Evolutionary conservation across 228 moss, liverwort and hornwort genomes (phyloP), one percentile per base, ranked within the genome.

Genomic region (Sphagnum magellanicum): DNA sequence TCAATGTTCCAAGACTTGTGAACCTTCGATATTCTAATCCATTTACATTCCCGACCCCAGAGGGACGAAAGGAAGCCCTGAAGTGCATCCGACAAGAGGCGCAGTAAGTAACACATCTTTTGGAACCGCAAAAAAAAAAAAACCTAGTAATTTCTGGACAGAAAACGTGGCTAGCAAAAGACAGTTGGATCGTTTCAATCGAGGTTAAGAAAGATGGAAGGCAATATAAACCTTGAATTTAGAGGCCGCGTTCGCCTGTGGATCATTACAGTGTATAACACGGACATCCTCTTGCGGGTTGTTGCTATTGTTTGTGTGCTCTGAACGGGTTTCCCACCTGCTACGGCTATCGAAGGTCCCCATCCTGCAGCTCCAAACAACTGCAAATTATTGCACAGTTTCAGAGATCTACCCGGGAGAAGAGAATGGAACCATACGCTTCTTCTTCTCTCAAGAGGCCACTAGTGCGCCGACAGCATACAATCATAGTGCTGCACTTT

Each of bases 211-310:
- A 12, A 69, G 50, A 50, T 47, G 66, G 66, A 2, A 58, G 53
- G 15, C 10, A 32, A 68, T 49, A 50, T 50, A 60, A 60, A 74
- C 91, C 91, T 61, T 79, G 73, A 89, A 94, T 81, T 86, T 91
- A 60, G 60, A 79, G 4, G 78, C 74, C 5, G 75, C 64, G 74
- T 91, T 89, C 47, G 83, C 87, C 59, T 72, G 13, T 16, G 85
- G 87, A 71, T 87, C 87, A 72, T 94, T 94, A 84, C 91, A 94
- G 82, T 81, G 69, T n/a, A 94, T 82, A 68, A 75, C 81, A 72
- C 93, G 93, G 74, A 78, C 76, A 64, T 81, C 79, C 67, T 74
- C 63, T 2, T 4, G 59, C 60, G 81, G 78, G 14, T 70, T 72
- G 17, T 67, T 70, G 16, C 61, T 81, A 48, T 67, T 53, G 17